Percentiles rank a stretch among this genome's conserved stretches.
phyloP scores from a whole-genome alignment of 2,329 filamentous ascomycete species.

The Coniochaeta prunicola region DNA sequence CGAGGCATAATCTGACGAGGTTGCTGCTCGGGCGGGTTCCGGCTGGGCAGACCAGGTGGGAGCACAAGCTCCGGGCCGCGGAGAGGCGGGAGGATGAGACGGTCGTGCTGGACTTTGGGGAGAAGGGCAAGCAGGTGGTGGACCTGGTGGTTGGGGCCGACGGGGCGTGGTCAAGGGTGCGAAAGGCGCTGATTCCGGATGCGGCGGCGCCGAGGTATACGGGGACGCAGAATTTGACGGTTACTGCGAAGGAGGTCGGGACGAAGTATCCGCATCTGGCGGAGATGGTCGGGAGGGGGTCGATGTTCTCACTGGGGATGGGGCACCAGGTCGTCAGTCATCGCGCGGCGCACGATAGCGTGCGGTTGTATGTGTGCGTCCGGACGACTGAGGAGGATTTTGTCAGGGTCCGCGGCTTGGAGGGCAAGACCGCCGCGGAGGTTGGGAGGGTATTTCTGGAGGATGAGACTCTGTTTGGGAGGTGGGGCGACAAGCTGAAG shows the following conservation, averaged over 20 bases:
- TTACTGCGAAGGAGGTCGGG: slow-evolving; percentile 25
- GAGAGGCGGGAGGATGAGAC: slow-evolving; percentile 4
- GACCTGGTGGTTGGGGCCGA: slow-evolving; percentile 32
- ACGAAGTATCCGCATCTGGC: slow-evolving; percentile 27
- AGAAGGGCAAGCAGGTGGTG: slow-evolving; percentile 15
- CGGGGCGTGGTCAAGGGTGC: slow-evolving; percentile 31
- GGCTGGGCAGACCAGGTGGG: slow-evolving; percentile 28
- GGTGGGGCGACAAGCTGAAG: slow-evolving; percentile 18
- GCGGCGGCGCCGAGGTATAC: slow-evolving; percentile 26
- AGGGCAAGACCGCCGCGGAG: slow-evolving; percentile 4
- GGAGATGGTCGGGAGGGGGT: slow-evolving; percentile 30
- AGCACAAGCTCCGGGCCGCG: slow-evolving; percentile 21
- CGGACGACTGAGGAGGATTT: slow-evolving; percentile 17
- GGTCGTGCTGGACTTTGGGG: slow-evolving; percentile 15
- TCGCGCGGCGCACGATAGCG: slow-evolving; percentile 19
- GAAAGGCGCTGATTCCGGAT: slow-evolving; percentile 23
- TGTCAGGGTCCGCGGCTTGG: slow-evolving; percentile 6
- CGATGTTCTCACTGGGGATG: slow-evolving; percentile 23
- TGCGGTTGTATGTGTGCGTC: slow-evolving; percentile 21
- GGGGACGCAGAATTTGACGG: slow-evolving; percentile 28
- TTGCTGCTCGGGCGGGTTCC: slow-evolving; percentile 24
- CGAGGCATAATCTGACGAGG: slow-evolving; percentile 23
- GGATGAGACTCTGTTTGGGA: slow-evolving; percentile 12
- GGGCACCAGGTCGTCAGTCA: slow-evolving; percentile 29
- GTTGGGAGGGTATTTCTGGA: slow-evolving; percentile 14